Base-by-base conservation (phyloP, 805 yeast species). In the Naumovozyma dairenensis region DNA sequence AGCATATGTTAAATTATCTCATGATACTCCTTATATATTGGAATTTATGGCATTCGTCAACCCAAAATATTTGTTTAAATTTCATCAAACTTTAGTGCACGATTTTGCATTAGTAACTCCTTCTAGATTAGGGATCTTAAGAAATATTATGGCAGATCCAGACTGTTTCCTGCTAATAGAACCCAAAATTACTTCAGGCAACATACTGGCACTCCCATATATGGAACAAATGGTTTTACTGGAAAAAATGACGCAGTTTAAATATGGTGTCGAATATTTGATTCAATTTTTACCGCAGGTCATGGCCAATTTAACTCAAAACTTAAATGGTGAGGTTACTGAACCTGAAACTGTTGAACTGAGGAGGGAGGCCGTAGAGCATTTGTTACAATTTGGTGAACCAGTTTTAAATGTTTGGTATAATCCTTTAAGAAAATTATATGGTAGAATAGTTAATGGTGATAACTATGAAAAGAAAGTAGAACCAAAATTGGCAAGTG, bases 181-280 rank as follows among this genome's bases (percentile, higher is more conserved):
- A 31, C 31, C 31, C 13, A 37, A 43, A 13, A 25, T 55, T 9
- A 42, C 39, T 3, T 32, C 55, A 6, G 42, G 36, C 9, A 12
- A 35, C 3, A 44, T 56, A 9, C 24, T 52, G 20, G 28, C 31
- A 4, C 35, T 56, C 46, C 59, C 60, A 19, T 56, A 53, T 33
- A 29, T 45, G 31, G 60, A 55, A 36, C 58, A 53, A 35, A 51
- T 56, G 57, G 49, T 46, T 6, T 25, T 56, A 13, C 29, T 53
- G 6, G 47, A 52, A 34, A 44, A 43, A 20, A 8, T 56, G 21
- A 39, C 59, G 3, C 45, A 42, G 25, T 48, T 32, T 34, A 15
- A 37, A 2, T 40, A 53, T 33, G 38, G 48, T 4, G 39, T 42
- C 2, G 29, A 29, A 4, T 50, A 34, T 32, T 30, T 55, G 14